Conservation (phyloP, 139 green algal species). For the Coelastrella sp. region DNA sequence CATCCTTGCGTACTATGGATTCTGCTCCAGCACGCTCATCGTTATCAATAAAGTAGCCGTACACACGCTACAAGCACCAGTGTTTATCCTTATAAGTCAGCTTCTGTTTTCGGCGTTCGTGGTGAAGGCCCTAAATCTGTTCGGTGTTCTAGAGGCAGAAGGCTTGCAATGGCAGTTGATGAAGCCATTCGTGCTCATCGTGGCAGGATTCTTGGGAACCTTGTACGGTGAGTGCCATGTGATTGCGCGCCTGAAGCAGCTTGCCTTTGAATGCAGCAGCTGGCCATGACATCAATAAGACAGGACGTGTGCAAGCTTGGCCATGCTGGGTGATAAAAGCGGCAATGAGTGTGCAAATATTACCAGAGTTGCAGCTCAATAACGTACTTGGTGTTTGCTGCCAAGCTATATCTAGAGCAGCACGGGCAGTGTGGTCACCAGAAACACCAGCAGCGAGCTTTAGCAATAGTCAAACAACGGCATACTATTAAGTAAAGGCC, state of each 20-base stretch:
- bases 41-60: constrained; percentile 77
- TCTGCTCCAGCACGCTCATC: constrained; percentile 65
- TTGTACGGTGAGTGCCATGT: constrained; percentile 62
- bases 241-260: background rate
- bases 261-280: background rate
- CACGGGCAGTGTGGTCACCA: no score
- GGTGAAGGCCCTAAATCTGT: constrained; percentile 34
- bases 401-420: no score
- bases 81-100: constrained; percentile 66
- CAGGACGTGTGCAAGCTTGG: background rate
- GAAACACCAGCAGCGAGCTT: no score
- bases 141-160: constrained; percentile 13
- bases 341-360: no score
- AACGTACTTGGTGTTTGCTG: no score
- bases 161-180: constrained; percentile 15
- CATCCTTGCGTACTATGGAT: constrained; percentile 57
- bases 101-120: constrained; percentile 53
- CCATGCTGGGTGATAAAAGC: no score
- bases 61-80: constrained; percentile 59
- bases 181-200: constrained; percentile 61
- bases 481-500: no score
- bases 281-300: background rate
- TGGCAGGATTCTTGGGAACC: constrained; percentile 61
- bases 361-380: no score
- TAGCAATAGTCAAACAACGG: no score